These are phyloP conservation scores for Picea glauca DNA, from an alignment of 75 land plant species.

Conservation along the genomic window DNA sequence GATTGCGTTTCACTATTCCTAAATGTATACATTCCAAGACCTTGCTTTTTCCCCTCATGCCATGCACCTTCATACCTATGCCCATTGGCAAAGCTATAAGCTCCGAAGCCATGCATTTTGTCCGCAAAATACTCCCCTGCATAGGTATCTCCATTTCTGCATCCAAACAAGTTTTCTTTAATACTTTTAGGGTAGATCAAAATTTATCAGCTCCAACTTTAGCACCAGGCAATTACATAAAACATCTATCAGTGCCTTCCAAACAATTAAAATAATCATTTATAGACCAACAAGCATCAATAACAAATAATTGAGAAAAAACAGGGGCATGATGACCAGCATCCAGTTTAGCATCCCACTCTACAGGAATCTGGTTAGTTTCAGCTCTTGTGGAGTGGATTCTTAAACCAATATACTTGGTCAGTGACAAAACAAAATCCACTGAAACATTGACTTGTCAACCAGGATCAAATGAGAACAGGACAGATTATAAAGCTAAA, in stretches of 20 bases:
- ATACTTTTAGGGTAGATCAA: neutral
- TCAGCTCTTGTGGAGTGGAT: too few relatives aligned
- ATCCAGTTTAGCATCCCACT: neutral
- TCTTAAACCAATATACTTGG: too few relatives aligned
- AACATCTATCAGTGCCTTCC: neutral
- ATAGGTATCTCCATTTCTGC: slow-evolving; percentile 84
- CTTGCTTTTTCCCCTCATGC: slow-evolving; percentile 93
- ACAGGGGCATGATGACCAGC: neutral
- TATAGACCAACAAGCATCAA: neutral
- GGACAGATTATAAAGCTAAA: too few relatives aligned
- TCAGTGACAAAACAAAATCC: too few relatives aligned
- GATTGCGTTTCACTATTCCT: slow-evolving; percentile 71
- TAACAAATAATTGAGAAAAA: neutral
- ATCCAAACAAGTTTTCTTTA: neutral
- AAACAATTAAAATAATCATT: neutral
- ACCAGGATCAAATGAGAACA: too few relatives aligned
- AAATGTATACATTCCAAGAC: slow-evolving; percentile 80
- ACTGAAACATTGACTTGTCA: too few relatives aligned
- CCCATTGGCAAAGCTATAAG: slow-evolving; percentile 83
- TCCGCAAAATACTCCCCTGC: slow-evolving; percentile 91
- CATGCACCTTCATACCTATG: slow-evolving; percentile 91
- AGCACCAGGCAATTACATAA: neutral
- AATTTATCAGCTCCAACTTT: neutral
- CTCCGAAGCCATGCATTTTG: slow-evolving; percentile 96
- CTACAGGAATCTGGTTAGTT: too few relatives aligned